Conservation (phyloP, 768 basidiomycete species). For the Neoboletus brunneissimus region DNA sequence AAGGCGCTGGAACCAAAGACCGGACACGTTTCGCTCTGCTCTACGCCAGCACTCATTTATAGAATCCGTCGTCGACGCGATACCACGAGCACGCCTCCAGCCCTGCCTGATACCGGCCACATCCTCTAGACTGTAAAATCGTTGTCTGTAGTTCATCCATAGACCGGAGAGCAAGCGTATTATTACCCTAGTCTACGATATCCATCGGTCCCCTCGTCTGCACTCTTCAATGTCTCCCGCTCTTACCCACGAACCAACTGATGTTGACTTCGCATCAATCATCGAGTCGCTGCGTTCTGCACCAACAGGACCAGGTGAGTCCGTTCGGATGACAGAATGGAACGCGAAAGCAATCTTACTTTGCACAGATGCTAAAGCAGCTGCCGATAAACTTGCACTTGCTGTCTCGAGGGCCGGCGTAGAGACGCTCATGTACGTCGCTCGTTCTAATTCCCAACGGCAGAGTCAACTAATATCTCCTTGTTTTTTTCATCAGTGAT, state of each 20-base stretch:
- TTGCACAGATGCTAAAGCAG: conserved; percentile 74
- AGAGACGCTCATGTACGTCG: conserved; percentile 55
- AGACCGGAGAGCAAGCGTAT: conserved; percentile 20
- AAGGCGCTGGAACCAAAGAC: background rate
- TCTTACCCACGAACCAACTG: conserved; percentile 43
- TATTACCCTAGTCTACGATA: conserved; percentile 22
- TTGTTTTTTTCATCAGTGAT: conserved; percentile 44
- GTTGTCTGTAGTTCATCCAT: conserved; percentile 9
- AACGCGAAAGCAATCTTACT: conserved; percentile 1
- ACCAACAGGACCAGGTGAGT: conserved; percentile 59
- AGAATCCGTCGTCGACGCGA: background rate
- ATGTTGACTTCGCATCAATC: conserved; percentile 42
- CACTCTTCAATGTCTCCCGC: conserved; percentile 49
- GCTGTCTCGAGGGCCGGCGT: conserved; percentile 64
- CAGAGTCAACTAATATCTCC: conserved; percentile 14
- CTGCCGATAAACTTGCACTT: conserved; percentile 76
- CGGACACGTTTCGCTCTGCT: background rate
- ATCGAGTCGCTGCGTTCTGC: conserved; percentile 51
- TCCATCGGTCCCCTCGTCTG: conserved; percentile 13
- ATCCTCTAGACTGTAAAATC: conserved; percentile 17
- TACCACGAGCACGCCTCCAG: conserved; percentile 9
- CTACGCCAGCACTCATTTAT: background rate
- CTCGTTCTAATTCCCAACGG: conserved; percentile 2
- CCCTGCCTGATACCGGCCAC: background rate
- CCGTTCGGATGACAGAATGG: background rate